phyloP scores from a whole-genome alignment of 2,329 filamentous ascomycete genomes.

The Pseudopyrenochaeta lycopersici region DNA sequence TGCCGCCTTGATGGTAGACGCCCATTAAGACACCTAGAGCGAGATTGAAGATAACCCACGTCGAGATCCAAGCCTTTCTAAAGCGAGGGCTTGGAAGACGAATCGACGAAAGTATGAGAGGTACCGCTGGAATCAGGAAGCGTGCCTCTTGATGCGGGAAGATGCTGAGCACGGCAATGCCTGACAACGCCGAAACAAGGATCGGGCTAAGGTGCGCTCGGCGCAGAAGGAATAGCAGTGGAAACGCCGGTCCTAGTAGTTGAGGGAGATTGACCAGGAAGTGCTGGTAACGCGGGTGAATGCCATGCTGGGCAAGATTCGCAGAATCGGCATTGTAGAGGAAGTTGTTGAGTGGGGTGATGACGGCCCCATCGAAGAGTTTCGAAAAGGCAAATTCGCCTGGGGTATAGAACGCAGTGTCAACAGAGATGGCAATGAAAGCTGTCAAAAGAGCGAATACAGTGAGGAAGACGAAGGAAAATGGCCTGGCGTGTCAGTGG shows the following conservation, averaged over 20 bases:
- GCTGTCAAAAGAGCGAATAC: slow-evolving; percentile 73
- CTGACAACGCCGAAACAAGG: slow-evolving; percentile 77
- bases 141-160: slow-evolving; percentile 84
- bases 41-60: slow-evolving; percentile 76
- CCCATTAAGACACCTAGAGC: slow-evolving; percentile 77
- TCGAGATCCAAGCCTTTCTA: slow-evolving; percentile 58
- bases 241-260: slow-evolving; percentile 61
- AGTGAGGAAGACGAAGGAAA: slow-evolving; percentile 69
- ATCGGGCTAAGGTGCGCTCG: slow-evolving; percentile 61
- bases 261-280: slow-evolving; percentile 61
- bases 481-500: slow-evolving; percentile 54
- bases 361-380: slow-evolving; percentile 63
- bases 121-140: slow-evolving; percentile 78
- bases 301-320: slow-evolving; percentile 62
- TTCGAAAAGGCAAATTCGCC: slow-evolving; percentile 71
- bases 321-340: slow-evolving; percentile 58
- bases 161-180: slow-evolving; percentile 73
- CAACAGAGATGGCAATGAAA: slow-evolving; percentile 77
- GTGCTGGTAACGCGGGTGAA: slow-evolving; percentile 64
- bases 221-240: slow-evolving; percentile 60
- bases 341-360: slow-evolving; percentile 64
- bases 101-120: slow-evolving; percentile 78
- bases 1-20: slow-evolving; percentile 81
- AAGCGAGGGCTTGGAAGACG: slow-evolving; percentile 68
- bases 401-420: slow-evolving; percentile 81